Percentiles rank a stretch among this genome's conserved stretches.
Conservation (phyloP, 768 basidiomycete genomes). For the Auricularia sp. region DNA sequence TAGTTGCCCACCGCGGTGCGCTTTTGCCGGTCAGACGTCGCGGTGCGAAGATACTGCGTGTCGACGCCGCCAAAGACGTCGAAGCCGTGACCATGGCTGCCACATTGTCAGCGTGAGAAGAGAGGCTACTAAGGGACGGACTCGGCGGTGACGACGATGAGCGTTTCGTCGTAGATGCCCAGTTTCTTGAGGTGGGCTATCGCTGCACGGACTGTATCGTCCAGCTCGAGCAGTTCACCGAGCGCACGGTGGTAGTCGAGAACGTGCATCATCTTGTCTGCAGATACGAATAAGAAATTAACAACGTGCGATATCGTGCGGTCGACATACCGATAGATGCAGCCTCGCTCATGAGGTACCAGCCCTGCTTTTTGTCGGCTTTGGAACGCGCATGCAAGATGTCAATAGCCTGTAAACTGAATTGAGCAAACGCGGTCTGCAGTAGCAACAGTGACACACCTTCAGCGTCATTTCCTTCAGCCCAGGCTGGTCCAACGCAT, state of each 20-base stretch:
- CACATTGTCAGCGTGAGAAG: no score
- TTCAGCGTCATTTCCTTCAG: constrained; percentile 31
- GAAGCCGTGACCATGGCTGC: constrained; percentile 20
- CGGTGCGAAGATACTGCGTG: constrained; percentile 21
- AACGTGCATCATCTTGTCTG: constrained; percentile 24
- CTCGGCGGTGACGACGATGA: constrained; percentile 25
- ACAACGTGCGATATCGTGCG: background rate
- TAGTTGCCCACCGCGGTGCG: constrained; percentile 26
- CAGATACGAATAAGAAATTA: constrained; percentile 2
- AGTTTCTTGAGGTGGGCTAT: constrained; percentile 24
- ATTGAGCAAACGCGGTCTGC: no score
- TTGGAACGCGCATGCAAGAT: constrained; percentile 21
- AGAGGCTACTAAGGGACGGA: no score
- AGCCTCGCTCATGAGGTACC: constrained; percentile 28
- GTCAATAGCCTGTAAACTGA: constrained; percentile 18
- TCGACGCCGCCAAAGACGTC: constrained; percentile 25
- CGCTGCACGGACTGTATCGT: constrained; percentile 24
- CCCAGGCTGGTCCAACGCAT: constrained; percentile 23
- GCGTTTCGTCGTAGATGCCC: constrained; percentile 26
- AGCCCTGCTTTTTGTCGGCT: constrained; percentile 18
- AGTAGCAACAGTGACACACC: background rate
- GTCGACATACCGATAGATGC: constrained; percentile 19
- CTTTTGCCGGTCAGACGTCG: constrained; percentile 21
- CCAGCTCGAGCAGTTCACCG: constrained; percentile 30
- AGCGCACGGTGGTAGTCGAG: constrained; percentile 26